Conservation (phyloP, 495 filamentous ascomycete genomes). For the Penicillium dipodomyicola region DNA sequence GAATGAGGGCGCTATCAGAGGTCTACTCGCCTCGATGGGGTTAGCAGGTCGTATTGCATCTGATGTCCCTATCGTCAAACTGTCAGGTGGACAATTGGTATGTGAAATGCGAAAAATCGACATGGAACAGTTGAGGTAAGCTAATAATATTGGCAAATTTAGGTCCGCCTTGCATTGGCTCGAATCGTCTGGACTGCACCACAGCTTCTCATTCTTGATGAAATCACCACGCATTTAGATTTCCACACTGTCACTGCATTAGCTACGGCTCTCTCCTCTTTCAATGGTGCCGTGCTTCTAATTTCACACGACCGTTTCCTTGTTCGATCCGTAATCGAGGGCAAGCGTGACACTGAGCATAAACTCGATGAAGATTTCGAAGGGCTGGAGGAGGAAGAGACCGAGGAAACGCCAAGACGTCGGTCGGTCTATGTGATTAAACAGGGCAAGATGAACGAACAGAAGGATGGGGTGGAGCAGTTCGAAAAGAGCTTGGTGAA, state of each 20-base stretch:
- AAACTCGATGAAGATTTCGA: slow-evolving; percentile 51
- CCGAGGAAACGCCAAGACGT: slow-evolving; percentile 48
- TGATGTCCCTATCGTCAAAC: slow-evolving; percentile 63
- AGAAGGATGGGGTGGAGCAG: slow-evolving; percentile 57
- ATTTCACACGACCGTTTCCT: slow-evolving; percentile 80
- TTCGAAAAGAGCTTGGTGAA: slow-evolving; percentile 66
- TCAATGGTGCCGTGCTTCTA: slow-evolving; percentile 67
- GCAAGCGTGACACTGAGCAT: slow-evolving; percentile 44
- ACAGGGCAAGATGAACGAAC: slow-evolving; percentile 52
- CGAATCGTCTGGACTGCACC: slow-evolving; percentile 63
- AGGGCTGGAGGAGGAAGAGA: slow-evolving; percentile 47
- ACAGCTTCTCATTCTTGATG: slow-evolving; percentile 75
- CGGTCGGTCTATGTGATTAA: slow-evolving; percentile 60
- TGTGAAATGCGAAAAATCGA: slow-evolving; percentile 7
- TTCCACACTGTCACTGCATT: slow-evolving; percentile 72
- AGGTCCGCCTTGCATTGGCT: slow-evolving; percentile 73
- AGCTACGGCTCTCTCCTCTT: slow-evolving; percentile 59
- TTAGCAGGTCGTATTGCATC: slow-evolving; percentile 63
- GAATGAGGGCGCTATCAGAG: slow-evolving; percentile 61
- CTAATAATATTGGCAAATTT: background rate
- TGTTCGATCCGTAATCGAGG: slow-evolving; percentile 65
- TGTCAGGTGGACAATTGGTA: slow-evolving; percentile 73
- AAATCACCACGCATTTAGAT: slow-evolving; percentile 84
- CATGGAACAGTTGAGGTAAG: background rate
- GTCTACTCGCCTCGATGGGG: slow-evolving; percentile 61